Percentiles rank a stretch among this genome's conserved stretches.
These are phyloP conservation scores for Akanthomyces lecanii DNA, from an alignment of 2,329 filamentous ascomycete genomes.

Conservation along the genomic window DNA sequence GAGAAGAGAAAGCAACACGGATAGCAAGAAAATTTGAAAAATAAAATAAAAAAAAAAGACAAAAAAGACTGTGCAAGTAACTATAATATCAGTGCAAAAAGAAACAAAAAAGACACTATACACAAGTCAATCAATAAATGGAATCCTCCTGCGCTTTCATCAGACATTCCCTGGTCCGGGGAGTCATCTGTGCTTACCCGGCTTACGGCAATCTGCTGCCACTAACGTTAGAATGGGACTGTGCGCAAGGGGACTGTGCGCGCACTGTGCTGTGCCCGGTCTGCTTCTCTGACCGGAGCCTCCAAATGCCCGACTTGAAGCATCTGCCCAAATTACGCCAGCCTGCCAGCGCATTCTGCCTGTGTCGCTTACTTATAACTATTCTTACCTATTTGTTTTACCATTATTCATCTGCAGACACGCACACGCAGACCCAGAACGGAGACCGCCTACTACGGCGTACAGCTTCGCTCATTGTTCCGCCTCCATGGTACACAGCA, in stretches of 20 bases:
- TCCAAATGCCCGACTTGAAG: not conserved
- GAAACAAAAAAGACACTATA: too few relatives aligned
- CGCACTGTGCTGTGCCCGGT: not conserved
- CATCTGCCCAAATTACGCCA: not conserved
- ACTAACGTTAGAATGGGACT: not conserved
- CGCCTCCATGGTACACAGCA: not conserved
- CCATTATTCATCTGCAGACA: not conserved
- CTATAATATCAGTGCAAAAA: too few relatives aligned
- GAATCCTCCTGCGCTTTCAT: not conserved
- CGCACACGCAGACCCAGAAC: not conserved
- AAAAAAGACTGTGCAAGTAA: too few relatives aligned
- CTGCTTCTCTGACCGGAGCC: not conserved
- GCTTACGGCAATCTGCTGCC: not conserved
- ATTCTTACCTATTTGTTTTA: not conserved
- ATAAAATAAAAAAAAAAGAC: too few relatives aligned
- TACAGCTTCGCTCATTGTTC: not conserved
- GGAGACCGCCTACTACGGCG: not conserved
- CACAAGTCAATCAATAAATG: too few relatives aligned
- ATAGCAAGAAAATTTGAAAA: too few relatives aligned
- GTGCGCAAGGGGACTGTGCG: not conserved
- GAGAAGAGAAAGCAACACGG: too few relatives aligned
- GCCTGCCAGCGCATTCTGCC: not conserved
- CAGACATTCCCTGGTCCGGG: not conserved
- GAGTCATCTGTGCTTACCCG: slow-evolving; percentile 3
- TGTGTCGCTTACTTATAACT: not conserved